Percentiles rank a stretch among this genome's conserved stretches.
phyloP scores from a whole-genome alignment of 805 yeast genomes.

The Saccharomycopsis microspora region DNA sequence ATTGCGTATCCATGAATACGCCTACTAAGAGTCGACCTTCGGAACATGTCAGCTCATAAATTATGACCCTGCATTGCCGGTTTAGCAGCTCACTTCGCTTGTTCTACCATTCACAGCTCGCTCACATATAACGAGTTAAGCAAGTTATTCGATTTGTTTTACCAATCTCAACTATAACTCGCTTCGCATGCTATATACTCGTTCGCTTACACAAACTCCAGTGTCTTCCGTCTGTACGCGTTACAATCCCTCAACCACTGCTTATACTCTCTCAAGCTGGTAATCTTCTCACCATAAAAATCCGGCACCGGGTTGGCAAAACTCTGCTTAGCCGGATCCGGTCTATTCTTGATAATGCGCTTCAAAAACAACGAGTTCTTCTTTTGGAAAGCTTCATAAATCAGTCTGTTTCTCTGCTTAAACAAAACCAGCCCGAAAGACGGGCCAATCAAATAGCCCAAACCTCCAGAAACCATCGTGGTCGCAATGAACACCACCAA shows the following conservation, averaged over 20 bases:
- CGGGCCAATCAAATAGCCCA: conserved; percentile 82
- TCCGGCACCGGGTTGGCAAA: conserved; percentile 96
- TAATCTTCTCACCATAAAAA: conserved; percentile 93
- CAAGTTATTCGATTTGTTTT: background rate
- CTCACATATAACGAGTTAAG: background rate
- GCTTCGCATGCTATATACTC: background rate
- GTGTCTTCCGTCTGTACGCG: conserved; percentile 74
- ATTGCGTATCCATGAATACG: too few species aligned
- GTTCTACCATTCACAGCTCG: too few species aligned
- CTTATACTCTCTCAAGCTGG: conserved; percentile 74
- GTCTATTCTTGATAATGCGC: conserved; percentile 69
- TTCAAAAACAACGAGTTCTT: conserved; percentile 69
- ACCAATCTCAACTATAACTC: background rate
- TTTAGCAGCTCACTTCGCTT: too few species aligned
- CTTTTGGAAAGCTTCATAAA: conserved; percentile 34
- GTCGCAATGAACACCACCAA: conserved; percentile 69
- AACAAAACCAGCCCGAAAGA: conserved; percentile 63
- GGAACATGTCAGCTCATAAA: too few species aligned
- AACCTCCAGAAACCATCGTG: conserved; percentile 55
- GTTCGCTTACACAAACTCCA: conserved; percentile 46
- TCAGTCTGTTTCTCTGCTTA: conserved; percentile 37
- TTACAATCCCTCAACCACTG: conserved; percentile 95
- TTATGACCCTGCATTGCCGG: too few species aligned
- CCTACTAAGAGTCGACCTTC: too few species aligned
- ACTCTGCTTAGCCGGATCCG: conserved; percentile 84